Conservation (phyloP, 1,139 yeast species). For the Nakaseomyces sp. region DNA sequence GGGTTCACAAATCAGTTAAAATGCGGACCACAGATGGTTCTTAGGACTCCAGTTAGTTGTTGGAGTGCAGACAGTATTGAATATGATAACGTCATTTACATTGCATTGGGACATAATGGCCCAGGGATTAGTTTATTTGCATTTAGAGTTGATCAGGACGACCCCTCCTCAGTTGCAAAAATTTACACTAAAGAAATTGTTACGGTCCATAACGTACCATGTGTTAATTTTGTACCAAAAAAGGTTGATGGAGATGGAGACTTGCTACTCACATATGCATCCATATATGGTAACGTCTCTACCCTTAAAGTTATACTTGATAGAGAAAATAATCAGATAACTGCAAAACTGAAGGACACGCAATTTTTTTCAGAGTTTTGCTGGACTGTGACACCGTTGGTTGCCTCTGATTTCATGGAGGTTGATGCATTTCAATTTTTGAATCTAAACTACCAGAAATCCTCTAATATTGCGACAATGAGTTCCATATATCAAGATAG, state of each 20-base stretch:
- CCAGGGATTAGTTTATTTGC: conserved; percentile 21
- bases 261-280: conserved; percentile 14
- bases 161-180: neutral
- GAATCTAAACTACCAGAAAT: conserved; percentile 18
- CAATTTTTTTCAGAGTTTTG: conserved; percentile 18
- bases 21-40: conserved; percentile 10
- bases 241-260: conserved; percentile 10
- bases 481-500: conserved; percentile 19
- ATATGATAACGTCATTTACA: conserved; percentile 7
- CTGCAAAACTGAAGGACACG: conserved; percentile 11
- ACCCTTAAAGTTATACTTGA: conserved; percentile 12
- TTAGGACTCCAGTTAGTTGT: conserved; percentile 15
- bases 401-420: conserved; percentile 14
- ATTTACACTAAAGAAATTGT: conserved; percentile 10
- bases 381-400: conserved; percentile 19
- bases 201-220: conserved; percentile 17
- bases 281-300: conserved; percentile 18
- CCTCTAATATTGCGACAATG: conserved; percentile 14
- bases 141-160: conserved; percentile 3
- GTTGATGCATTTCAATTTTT: conserved; percentile 20
- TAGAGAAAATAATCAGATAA: conserved; percentile 5
- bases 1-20: neutral
- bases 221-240: conserved; percentile 14
- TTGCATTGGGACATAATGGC: conserved; percentile 23
- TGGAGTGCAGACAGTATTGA: conserved; percentile 23